phyloP scores from a whole-genome alignment of 495 filamentous ascomycete genomes.

The Annulohypoxylon nitens region DNA sequence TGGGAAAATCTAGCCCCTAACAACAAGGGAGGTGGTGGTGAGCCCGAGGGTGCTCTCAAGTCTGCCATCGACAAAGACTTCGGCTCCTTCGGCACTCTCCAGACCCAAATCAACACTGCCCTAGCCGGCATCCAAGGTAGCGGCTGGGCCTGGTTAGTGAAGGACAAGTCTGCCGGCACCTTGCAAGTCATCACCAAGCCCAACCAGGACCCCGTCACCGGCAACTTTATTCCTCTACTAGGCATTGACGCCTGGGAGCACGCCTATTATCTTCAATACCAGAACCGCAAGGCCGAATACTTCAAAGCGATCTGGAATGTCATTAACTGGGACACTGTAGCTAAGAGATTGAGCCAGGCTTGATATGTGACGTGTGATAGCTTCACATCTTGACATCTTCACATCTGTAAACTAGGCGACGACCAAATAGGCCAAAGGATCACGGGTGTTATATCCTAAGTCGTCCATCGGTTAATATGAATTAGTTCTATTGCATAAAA shows the following conservation, averaged over 20 bases:
- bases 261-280: conserved; percentile 77
- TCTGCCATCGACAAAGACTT: conserved; percentile 81
- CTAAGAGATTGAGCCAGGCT: conserved; percentile 76
- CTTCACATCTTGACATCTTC: not conserved
- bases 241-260: conserved; percentile 96
- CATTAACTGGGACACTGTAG: conserved; percentile 93
- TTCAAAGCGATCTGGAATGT: conserved; percentile 85
- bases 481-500: not conserved
- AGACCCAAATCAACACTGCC: conserved; percentile 86
- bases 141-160: conserved; percentile 96
- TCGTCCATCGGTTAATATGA: conserved; percentile 20
- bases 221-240: conserved; percentile 79
- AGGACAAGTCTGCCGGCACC: conserved; percentile 85
- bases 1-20: conserved; percentile 97
- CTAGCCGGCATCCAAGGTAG: conserved; percentile 92
- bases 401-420: conserved; percentile 16
- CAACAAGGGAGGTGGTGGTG: conserved; percentile 75
- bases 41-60: conserved; percentile 70
- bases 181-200: conserved; percentile 80
- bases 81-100: conserved; percentile 79
- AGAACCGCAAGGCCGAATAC: conserved; percentile 88
- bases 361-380: conserved; percentile 25
- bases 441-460: not conserved
- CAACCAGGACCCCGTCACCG: conserved; percentile 91
- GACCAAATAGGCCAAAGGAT: conserved; percentile 1